Evolutionary conservation across 306 rosid genomes (phyloP).

Genomic region (Castanea sativa): DNA sequence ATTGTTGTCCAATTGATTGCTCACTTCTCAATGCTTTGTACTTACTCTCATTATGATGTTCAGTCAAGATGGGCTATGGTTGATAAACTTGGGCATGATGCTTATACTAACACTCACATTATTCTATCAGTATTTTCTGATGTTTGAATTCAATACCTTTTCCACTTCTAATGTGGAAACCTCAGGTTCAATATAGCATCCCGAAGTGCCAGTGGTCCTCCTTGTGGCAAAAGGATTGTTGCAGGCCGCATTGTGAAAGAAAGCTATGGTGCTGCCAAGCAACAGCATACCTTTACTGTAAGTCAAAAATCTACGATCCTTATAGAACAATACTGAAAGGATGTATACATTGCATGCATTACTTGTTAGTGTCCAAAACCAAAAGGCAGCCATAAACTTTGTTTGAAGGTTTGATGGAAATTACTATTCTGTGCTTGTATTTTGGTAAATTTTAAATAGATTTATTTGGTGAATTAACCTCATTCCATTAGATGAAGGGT

Average conservation of each 20-base stretch:
- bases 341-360: background rate
- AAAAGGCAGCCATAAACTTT: background rate
- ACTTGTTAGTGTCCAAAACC: background rate
- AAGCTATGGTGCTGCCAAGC: constrained; percentile 87
- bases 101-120: background rate
- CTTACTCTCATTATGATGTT: background rate
- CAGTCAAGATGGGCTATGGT: background rate
- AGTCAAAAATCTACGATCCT: constrained; percentile 29
- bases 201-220: constrained; percentile 67
- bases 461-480: background rate
- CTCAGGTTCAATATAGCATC: constrained; percentile 76
- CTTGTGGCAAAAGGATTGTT: constrained; percentile 71
- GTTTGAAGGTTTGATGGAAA: background rate
- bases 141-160: background rate
- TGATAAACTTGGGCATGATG: background rate
- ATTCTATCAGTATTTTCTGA: background rate
- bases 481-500: background rate
- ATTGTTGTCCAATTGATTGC: background rate
- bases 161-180: constrained; percentile 14
- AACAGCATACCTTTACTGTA: constrained; percentile 90
- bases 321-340: background rate
- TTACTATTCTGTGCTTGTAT: background rate
- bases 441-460: background rate
- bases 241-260: constrained; percentile 91
- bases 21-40: background rate